These are phyloP conservation scores for Quercus phellos DNA, from an alignment of 331 rosid species.

Conservation along the genomic window DNA sequence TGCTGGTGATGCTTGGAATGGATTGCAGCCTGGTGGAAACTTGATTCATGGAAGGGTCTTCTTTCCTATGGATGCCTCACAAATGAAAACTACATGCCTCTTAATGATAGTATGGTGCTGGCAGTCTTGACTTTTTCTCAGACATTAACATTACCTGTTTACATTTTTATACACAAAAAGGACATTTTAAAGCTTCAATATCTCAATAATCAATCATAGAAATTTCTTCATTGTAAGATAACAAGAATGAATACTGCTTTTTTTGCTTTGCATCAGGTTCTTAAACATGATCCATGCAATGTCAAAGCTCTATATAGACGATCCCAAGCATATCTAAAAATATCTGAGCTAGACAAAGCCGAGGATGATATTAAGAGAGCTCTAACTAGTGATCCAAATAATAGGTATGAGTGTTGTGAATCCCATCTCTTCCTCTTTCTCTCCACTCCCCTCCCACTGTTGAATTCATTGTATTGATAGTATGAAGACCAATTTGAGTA, in stretches of 20 bases:
- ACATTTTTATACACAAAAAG: too few relatives aligned
- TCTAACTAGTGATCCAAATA: constrained; percentile 50
- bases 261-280: constrained; percentile 28
- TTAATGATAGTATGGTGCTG: too few relatives aligned
- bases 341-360: constrained; percentile 56
- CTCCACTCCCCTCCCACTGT: too few relatives aligned
- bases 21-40: neutral
- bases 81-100: too few relatives aligned
- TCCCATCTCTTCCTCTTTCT: neutral
- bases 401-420: constrained; percentile 36
- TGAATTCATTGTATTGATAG: neutral
- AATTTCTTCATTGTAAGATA: neutral
- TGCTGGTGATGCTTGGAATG: neutral
- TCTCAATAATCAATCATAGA: too few relatives aligned
- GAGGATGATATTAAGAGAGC: constrained; percentile 56
- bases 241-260: neutral
- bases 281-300: constrained; percentile 46
- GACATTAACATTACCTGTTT: too few relatives aligned
- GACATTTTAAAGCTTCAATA: too few relatives aligned
- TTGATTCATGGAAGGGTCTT: neutral
- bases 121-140: too few relatives aligned
- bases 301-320: constrained; percentile 71
- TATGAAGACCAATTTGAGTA: too few relatives aligned
- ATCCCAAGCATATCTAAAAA: constrained; percentile 53
- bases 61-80: neutral